Evolutionary conservation across 116 monocot genomes (phyloP), one percentile per base, ranked within the genome.

Genomic region (Zostera marina): DNA sequence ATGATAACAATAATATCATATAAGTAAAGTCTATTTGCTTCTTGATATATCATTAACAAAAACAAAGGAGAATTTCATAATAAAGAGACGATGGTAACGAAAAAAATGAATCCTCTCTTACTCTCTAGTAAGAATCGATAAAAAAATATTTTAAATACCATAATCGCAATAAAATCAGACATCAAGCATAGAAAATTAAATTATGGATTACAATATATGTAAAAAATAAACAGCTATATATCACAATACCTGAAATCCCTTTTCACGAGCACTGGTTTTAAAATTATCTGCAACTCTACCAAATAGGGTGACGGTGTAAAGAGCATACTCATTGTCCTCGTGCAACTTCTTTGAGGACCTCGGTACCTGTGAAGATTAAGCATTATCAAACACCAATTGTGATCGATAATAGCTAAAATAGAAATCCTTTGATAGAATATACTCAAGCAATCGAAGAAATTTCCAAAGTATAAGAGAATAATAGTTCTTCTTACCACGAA

Each of bases 281-380:
- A 88, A 94, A 55, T 84, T 88, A 59, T 94, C 94, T 59, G 81
- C 81, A 73, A 82, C 79, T 57, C 62, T 72, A 22, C 51, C 46
- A 77, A 94, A 94, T 46, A 94, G 73, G 25, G 88, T 94, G 44
- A 94, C 85, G 11, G 88, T 84, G 73, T 81, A 94, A 44, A 94
- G 88, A 56, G 88, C 88, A 72, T 94, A 94, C 44, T 94, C 94
- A 68, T 78, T 88, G 63, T 94, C 94, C 63, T 94, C 94, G 41
- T 81, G 63, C 58, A 88, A 63, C 64, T 85, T 88, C 64, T 84
- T 94, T 42, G 94, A 73, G 58, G 88, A 94, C 47, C 88, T 81
- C 13, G 94, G 94, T 4, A 94, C 94, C 88, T 94, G 61, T 25
- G 25, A 59, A 56, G 15, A 11, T 58, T 6, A 22, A 66, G 47